Evolutionary conservation across 2,329 filamentous ascomycete species (phyloP).

Genomic region (Ascocoryne sarcoides): DNA sequence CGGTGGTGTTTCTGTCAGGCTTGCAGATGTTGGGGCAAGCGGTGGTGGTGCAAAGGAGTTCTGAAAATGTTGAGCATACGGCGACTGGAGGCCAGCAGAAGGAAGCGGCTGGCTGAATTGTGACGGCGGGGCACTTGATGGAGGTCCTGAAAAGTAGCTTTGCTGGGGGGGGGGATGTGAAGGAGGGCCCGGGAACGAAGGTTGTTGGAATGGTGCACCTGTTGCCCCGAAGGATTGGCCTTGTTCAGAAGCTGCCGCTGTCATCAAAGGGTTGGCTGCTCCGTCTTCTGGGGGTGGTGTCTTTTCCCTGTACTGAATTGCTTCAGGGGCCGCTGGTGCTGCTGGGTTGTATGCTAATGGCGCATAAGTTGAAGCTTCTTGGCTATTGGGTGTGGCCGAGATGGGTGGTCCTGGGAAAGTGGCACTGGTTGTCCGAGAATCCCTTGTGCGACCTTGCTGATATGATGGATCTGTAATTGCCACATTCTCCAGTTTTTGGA

Average conservation of each 20-base stretch:
- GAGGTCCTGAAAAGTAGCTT: conserved; percentile 33
- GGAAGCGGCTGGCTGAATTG: conserved; percentile 10
- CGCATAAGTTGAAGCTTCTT: conserved; percentile 39
- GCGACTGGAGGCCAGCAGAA: conserved; percentile 15
- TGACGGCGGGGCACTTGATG: conserved; percentile 8
- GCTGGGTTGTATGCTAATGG: conserved; percentile 74
- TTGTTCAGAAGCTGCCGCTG: conserved; percentile 49
- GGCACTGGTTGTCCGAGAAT: conserved; percentile 19
- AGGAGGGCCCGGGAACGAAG: conserved; percentile 15
- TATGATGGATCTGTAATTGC: conserved; percentile 55
- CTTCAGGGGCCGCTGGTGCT: conserved; percentile 65
- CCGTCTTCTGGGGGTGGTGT: conserved; percentile 67
- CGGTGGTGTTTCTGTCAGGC: conserved; percentile 7
- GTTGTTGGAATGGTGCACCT: conserved; percentile 34
- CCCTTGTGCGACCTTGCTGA: conserved; percentile 22
- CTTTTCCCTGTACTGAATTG: conserved; percentile 66
- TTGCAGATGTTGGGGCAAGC: conserved; percentile 7
- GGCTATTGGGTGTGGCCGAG: conserved; percentile 29
- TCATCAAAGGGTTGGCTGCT: conserved; percentile 47
- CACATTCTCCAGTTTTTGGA: conserved; percentile 64
- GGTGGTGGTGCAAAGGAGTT: conserved; percentile 22
- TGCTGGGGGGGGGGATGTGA: conserved; percentile 9
- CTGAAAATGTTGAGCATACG: conserved; percentile 20
- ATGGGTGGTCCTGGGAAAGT: conserved; percentile 25
- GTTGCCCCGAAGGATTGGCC: conserved; percentile 45